Evolutionary conservation across 2,329 filamentous ascomycete genomes (phyloP).

Genomic region (Venturia pyrina): DNA sequence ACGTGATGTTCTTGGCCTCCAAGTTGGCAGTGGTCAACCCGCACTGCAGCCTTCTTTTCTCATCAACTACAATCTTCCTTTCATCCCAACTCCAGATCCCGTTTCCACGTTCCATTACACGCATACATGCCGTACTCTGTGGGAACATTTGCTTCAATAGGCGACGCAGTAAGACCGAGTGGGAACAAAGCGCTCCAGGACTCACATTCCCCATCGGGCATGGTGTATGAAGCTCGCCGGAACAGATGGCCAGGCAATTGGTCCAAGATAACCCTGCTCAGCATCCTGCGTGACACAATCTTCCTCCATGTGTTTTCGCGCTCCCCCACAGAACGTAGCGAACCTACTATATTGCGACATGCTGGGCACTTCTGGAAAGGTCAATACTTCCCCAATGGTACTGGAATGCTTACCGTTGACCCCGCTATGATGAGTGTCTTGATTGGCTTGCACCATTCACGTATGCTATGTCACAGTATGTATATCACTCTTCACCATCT

Average conservation of each 20-base stretch:
- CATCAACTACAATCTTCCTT: not conserved
- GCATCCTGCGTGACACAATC: not conserved
- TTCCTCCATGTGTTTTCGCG: not conserved
- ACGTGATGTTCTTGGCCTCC: not conserved
- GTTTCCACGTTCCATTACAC: not conserved
- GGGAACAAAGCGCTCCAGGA: not conserved
- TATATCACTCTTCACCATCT: not conserved
- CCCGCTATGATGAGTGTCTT: not conserved
- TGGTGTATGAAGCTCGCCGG: not conserved
- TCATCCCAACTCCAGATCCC: not conserved
- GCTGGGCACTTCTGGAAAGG: not conserved
- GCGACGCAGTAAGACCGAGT: not conserved
- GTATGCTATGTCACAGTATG: not conserved
- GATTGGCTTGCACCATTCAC: not conserved
- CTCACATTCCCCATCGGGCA: not conserved
- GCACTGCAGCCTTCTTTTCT: not conserved
- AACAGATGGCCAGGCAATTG: conserved; percentile 1
- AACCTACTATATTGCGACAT: not conserved
- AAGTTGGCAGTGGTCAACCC: not conserved
- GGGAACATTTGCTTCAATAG: not conserved
- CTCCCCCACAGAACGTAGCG: not conserved
- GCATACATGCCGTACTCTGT: not conserved
- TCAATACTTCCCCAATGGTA: conserved; percentile 3
- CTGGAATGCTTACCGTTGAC: not conserved
- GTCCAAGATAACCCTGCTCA: not conserved